Percentiles rank a stretch among this genome's conserved stretches.
Evolutionary conservation across 2,329 filamentous ascomycete genomes (phyloP).

Genomic region (Colletotrichum gigasporum): DNA sequence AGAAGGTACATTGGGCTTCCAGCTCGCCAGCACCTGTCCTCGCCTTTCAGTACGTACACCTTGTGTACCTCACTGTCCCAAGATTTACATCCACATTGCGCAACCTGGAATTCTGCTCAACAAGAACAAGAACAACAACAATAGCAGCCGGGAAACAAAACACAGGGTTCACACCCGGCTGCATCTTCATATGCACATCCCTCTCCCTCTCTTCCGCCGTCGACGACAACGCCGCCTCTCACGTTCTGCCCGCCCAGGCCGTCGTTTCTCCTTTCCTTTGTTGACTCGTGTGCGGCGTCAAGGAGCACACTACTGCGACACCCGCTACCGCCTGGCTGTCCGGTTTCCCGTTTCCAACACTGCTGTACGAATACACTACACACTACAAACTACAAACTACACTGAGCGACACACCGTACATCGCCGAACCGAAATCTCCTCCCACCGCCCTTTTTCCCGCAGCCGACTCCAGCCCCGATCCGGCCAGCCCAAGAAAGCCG

Average conservation of each 20-base stretch:
- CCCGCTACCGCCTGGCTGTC: no score
- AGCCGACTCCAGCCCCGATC: constrained; percentile 9
- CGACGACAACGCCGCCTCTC: background rate
- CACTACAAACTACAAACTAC: no score
- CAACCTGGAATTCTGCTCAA: constrained; percentile 1
- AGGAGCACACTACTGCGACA: background rate
- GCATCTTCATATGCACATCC: background rate
- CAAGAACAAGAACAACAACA: background rate
- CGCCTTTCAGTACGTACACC: no score
- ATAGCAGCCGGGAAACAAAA: no score
- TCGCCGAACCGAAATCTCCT: background rate
- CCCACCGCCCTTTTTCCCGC: constrained; percentile 11
- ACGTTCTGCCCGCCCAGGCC: background rate
- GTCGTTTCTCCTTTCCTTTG: background rate
- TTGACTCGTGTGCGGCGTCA: constrained; percentile 12
- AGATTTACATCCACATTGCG: constrained; percentile 18
- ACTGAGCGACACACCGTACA: no score
- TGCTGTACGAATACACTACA: no score
- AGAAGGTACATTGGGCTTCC: no score
- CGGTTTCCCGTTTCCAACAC: no score
- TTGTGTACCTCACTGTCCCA: background rate
- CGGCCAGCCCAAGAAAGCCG: constrained; percentile 12
- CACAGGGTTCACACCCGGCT: background rate
- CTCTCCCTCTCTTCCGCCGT: background rate
- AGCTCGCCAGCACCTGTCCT: no score